Evolutionary conservation across 345 rosid species (phyloP).

Genomic region (Rhizophora apiculata): DNA sequence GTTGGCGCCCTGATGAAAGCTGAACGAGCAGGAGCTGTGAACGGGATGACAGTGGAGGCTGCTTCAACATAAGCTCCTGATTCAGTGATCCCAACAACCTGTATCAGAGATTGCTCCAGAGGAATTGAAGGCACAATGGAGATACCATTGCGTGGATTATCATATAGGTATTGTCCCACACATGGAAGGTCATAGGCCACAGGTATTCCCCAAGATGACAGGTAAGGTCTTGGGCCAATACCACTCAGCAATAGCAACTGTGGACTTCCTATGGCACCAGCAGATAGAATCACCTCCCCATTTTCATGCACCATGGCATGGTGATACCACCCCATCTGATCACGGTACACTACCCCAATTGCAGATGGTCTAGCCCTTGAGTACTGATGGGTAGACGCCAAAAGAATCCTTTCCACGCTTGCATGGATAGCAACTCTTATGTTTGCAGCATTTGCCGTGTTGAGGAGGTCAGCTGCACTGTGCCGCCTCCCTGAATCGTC

Average conservation of each 20-base stretch:
- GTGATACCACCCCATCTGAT: conserved; percentile 61
- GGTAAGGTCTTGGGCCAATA: conserved; percentile 75
- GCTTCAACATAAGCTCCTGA: conserved; percentile 82
- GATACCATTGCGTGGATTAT: conserved; percentile 87
- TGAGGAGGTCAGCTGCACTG: conserved; percentile 80
- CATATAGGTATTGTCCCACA: conserved; percentile 73
- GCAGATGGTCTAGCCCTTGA: conserved; percentile 40
- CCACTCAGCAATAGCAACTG: conserved; percentile 83
- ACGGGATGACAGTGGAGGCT: conserved; percentile 70
- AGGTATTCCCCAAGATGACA: conserved; percentile 90
- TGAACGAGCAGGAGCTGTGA: conserved; percentile 51
- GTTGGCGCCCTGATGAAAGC: conserved; percentile 55
- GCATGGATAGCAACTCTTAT: conserved; percentile 70
- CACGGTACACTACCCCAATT: conserved; percentile 73
- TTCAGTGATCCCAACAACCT: conserved; percentile 80
- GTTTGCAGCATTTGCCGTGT: conserved; percentile 50
- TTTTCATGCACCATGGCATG: conserved; percentile 69
- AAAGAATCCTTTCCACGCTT: conserved; percentile 68
- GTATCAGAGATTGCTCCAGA: conserved; percentile 75
- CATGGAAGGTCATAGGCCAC: conserved; percentile 64
- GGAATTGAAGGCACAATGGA: conserved; percentile 78
- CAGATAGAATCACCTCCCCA: conserved; percentile 77
- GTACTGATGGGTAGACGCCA: conserved; percentile 45
- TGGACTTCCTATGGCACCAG: conserved; percentile 93
- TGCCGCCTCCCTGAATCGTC: conserved; percentile 68